Percentiles rank a stretch among this genome's conserved stretches.
phyloP scores from a whole-genome alignment of 1,284 basidiomycete species.

The Rhizoctonia solani region DNA sequence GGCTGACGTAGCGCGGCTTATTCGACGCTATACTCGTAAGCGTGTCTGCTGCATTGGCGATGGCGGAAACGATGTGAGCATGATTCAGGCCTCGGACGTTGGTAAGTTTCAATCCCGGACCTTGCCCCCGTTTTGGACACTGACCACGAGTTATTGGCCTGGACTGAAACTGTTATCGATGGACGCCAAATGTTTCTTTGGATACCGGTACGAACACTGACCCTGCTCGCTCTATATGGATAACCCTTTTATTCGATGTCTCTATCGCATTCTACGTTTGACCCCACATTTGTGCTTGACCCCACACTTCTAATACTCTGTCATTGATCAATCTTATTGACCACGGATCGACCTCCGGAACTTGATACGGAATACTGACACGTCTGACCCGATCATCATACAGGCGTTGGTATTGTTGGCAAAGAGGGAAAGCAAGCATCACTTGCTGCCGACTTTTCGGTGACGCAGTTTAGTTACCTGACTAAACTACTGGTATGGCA shows the following conservation, averaged over 20 bases:
- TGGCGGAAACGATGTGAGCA: conserved; percentile 93
- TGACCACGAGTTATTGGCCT: not conserved
- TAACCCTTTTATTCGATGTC: not conserved
- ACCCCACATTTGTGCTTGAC: conserved; percentile 29
- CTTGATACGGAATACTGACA: conserved; percentile 22
- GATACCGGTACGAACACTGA: not conserved
- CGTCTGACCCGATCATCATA: not conserved
- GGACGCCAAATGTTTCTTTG: not conserved
- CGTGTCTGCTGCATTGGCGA: conserved; percentile 98
- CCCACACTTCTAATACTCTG: conserved; percentile 26
- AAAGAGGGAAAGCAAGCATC: conserved; percentile 99
- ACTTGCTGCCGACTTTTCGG: conserved; percentile 95
- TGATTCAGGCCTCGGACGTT: conserved; percentile 95
- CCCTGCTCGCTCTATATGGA: not conserved
- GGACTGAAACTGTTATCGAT: conserved; percentile 12
- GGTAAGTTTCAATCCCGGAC: conserved; percentile 57
- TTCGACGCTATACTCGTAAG: conserved; percentile 87
- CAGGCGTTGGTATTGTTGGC: conserved; percentile 96
- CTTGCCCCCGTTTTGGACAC: not conserved
- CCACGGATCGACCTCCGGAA: conserved; percentile 27
- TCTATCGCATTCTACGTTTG: conserved; percentile 17
- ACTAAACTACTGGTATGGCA: conserved; percentile 97
- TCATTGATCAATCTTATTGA: conserved; percentile 14
- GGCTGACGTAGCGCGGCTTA: conserved; percentile 93
- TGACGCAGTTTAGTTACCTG: conserved; percentile 93